Evolutionary conservation across 345 rosid genomes (phyloP), one percentile per base, ranked within the genome.

Genomic region (Heritiera littoralis): DNA sequence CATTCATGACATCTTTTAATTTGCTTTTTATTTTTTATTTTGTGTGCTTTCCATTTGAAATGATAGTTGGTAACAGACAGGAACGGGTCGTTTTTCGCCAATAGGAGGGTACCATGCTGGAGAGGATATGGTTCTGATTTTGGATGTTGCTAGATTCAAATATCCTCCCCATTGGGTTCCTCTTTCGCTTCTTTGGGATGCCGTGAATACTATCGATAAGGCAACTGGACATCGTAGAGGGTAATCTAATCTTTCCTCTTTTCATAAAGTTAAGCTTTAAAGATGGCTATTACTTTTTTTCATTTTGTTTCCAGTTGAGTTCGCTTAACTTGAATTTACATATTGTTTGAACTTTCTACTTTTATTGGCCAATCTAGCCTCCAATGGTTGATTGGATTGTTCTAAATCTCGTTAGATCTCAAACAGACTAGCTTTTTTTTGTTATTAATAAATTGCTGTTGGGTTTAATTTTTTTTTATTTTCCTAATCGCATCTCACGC

Each of bases 121-220:
- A 74, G 71, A 17, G 8, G 85, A 81, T 35, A 86, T 86, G 88
- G 86, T 60, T 76, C 81, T 86, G 17, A 79, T 83, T 69, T 77
- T 83, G 80, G 88, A 86, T 74, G 88, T 86, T 69, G 86, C 86
- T 38, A 81, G 84, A n/a, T 86, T 86, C 65, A 86, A 83, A 66
- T 86, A 86, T 60, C 86, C 84, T 32, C 84, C 86, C 6, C 88
- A 86, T 6, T 86, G 88, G 86, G 84, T 86, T 77, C 88, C 88
- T n/a, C 84, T 83, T 56, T 40, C 79, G 9, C 86, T 83, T 74
- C 88, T 86, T 63, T 86, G 86, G 86, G 81, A 83, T 48, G 88
- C 84, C 70, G 81, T 86, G 88, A 55, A 81, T 69, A 72, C 82
- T 45, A 32, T 77, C 43, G 88, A 83, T 60, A 49, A 66, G 45